These are phyloP conservation scores for Alternaria sp. DNA, from an alignment of 2,329 filamentous ascomycete genomes.

Conservation along the genomic window DNA sequence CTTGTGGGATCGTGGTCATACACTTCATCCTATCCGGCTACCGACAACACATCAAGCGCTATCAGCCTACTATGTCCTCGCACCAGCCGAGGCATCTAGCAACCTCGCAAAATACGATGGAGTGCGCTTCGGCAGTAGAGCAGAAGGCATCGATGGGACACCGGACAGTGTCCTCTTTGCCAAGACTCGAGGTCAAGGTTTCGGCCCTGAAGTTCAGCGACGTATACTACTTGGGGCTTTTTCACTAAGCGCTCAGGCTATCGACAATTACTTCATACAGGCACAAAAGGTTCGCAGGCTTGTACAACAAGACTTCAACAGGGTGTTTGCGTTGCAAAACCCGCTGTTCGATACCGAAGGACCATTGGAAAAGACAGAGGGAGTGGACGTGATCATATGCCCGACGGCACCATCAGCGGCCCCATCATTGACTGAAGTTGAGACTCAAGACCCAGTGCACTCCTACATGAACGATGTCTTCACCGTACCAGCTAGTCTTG, in stretches of 20 bases:
- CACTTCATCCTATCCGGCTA: constrained; percentile 77
- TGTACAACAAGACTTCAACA: constrained; percentile 86
- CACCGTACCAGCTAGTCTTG: constrained; percentile 92
- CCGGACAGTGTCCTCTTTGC: constrained; percentile 70
- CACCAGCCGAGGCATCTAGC: constrained; percentile 92
- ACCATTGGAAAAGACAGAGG: constrained; percentile 57
- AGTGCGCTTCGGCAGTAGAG: constrained; percentile 81
- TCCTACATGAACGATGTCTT: constrained; percentile 94
- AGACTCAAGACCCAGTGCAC: constrained; percentile 67
- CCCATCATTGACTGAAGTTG: constrained; percentile 69
- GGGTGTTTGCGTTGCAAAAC: constrained; percentile 74
- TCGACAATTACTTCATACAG: constrained; percentile 96
- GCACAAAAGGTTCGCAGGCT: constrained; percentile 86
- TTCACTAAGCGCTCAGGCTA: constrained; percentile 85
- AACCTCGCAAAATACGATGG: constrained; percentile 98
- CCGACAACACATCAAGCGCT: constrained; percentile 86
- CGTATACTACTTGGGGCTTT: constrained; percentile 91
- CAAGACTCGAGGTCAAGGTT: constrained; percentile 73
- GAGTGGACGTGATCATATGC: constrained; percentile 85
- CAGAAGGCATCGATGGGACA: constrained; percentile 62
- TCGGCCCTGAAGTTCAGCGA: constrained; percentile 85
- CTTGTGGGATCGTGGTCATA: constrained; percentile 72
- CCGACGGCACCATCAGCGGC: constrained; percentile 84
- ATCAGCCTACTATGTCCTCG: constrained; percentile 93
- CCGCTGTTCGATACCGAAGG: constrained; percentile 63